Evolutionary conservation across 2,329 filamentous ascomycete species (phyloP), one percentile per base, ranked within the genome.

Genomic region (Ascochyta pisi): DNA sequence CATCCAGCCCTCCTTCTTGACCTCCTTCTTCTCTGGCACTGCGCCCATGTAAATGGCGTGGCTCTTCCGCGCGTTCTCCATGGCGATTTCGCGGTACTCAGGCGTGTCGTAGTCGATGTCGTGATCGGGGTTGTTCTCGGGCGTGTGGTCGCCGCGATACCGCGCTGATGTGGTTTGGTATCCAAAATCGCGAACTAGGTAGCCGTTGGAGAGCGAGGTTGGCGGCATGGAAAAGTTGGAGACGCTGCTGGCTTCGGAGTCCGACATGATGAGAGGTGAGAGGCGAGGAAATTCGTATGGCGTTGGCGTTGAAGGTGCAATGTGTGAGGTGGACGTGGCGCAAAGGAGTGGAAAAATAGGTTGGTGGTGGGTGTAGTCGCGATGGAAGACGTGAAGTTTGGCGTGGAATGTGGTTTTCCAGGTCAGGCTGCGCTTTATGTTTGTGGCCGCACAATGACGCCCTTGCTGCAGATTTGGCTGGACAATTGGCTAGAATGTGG

Each of bases 51-150:
- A 69, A 15, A 66, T 56, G 3, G 65, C 65, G 38, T 69, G 63
- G n/a, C 60, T 64, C 35, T 51, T 57, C 44, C 66, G 57, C 59
- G 66, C 66, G 50, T 63, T 67, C 57, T 63, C 50, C 48, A 67
- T 64, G 4, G 66, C 66, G 35, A 58, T 60, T 53, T 65, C 58
- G 34, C 61, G 59, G 1, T 59, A 57, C 42, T 66, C 57, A 15
- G 64, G 58, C 29, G 63, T 65, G 27, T 62, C 61, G 31, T 67
- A 55, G 51, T 69, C 61, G 55, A 67, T 58, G 1, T 60, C 62
- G 59, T 64, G 66, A 23, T 67, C 66, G 1, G 66, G 66, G 15
- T 69, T 69, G 57, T 64, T 69, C 42, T 61, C 62, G n/a, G 59
- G 66, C 8, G 62, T 65, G 53, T 69, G 66, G 54, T 69, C 66